Conservation (phyloP, 2,329 filamentous ascomycete genomes). For the Botrytis byssoidea region DNA sequence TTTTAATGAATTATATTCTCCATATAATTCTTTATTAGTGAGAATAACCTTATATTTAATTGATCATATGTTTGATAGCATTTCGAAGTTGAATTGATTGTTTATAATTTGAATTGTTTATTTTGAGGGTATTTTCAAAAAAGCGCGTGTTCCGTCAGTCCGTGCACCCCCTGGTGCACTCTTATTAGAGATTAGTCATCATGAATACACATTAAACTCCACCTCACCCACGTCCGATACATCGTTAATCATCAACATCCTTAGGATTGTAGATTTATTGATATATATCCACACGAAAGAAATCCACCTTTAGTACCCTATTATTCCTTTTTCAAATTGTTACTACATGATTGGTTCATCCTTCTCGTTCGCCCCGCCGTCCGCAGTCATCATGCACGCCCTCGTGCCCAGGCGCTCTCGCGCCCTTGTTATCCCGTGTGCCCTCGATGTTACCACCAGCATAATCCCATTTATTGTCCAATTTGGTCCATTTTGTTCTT, state of each 20-base stretch:
- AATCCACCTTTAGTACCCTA: neutral
- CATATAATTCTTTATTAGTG: no score
- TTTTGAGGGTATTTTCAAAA: no score
- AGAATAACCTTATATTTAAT: no score
- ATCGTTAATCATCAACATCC: neutral
- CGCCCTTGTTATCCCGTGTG: neutral
- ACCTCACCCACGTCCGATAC: neutral
- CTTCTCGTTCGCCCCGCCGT: neutral
- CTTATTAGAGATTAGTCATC: neutral
- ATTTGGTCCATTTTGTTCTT: neutral
- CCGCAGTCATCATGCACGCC: slow-evolving; percentile 1
- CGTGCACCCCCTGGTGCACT: no score
- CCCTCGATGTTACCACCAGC: neutral
- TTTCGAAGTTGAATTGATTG: no score
- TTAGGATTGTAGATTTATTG: neutral
- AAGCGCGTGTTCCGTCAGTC: no score
- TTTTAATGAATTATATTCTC: no score
- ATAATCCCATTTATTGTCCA: neutral
- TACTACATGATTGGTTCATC: neutral
- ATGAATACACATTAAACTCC: neutral
- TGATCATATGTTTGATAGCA: no score
- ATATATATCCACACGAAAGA: neutral
- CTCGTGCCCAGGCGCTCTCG: neutral
- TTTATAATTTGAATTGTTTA: no score
- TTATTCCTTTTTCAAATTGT: neutral